phyloP scores from a whole-genome alignment of 768 basidiomycete genomes.

The Boletus rubroflammeus region DNA sequence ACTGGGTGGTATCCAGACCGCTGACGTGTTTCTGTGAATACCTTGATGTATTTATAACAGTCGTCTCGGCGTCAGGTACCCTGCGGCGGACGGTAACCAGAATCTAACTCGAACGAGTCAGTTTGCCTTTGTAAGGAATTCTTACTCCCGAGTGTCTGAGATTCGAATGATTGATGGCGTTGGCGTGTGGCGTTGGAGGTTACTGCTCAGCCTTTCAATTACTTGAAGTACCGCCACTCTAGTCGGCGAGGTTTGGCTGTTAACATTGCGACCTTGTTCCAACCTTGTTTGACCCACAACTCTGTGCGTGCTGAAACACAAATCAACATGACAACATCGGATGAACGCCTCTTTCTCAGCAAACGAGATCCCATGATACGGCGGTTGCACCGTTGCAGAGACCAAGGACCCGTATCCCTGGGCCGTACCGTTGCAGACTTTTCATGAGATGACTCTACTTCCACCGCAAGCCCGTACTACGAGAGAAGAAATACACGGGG shows the following conservation, averaged over 20 bases:
- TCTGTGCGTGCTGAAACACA: constrained; percentile 19
- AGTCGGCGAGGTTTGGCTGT: constrained; percentile 20
- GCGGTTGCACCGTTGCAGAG: not conserved
- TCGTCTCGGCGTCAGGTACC: constrained; percentile 1
- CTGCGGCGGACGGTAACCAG: not conserved
- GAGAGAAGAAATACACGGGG: not conserved
- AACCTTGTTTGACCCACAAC: constrained; percentile 1
- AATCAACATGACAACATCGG: constrained; percentile 1
- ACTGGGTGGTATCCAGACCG: not conserved
- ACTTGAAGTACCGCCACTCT: constrained; percentile 16
- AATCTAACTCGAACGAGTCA: constrained; percentile 3
- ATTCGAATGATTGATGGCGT: constrained; percentile 21
- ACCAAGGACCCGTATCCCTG: not conserved
- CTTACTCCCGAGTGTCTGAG: not conserved
- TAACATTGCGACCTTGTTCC: constrained; percentile 27
- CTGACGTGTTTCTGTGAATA: not conserved
- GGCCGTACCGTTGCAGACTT: not conserved
- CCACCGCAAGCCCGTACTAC: not conserved
- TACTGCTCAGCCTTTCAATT: constrained; percentile 21
- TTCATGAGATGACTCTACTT: not conserved
- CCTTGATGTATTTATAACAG: not conserved
- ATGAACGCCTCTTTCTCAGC: not conserved
- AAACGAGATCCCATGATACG: not conserved
- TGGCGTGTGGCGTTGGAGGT: constrained; percentile 17
- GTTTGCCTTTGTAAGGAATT: not conserved